Evolutionary conservation across 352 stramenopile genomes (phyloP), one percentile per base, ranked within the genome.

Genomic region (Phytophthora brassicae): DNA sequence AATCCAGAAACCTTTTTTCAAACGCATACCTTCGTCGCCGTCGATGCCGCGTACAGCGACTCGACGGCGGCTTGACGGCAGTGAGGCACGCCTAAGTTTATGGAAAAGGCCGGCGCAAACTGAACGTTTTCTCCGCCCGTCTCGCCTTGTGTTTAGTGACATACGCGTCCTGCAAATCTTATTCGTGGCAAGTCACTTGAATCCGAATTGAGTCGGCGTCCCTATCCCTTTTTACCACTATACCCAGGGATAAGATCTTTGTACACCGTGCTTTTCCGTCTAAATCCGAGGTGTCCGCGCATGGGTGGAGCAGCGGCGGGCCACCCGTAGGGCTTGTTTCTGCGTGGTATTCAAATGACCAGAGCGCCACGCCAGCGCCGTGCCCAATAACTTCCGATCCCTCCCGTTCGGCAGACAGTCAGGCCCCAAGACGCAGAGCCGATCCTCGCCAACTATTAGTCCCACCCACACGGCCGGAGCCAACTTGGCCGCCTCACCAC

Each of bases 381-480:
- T 41, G 42, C 56, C n/a, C 55, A 50, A 56, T 64, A 65, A 68
- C 57, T 72, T 60, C 67, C 58, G 63, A 68, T 75, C 56, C 54
- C 64, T 54, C 57, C 48, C 56, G 20, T 51, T 38, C 42, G 63
- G 57, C 67, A 75, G 67, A 75, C 56, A 74, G 66, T 48, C 53
- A 70, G 49, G 54, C 26, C 4, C 26, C 26, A 16, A 65, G 42
- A 60, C 55, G 59, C 47, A 67, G 46, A 72, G 62, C 52, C 62
- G 62, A 75, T 71, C 57, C 48, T 75, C 57, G 49, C 67, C 62
- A 75, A 68, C 56, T 68, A 75, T 66, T 75, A 75, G 64, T 72
- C 68, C 67, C 68, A 75, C 58, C 64, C 58, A 60, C 22, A 47
- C 60, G 60, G 61, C 56, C 55, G 38, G 26, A 74, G 61, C 52